phyloP scores from a whole-genome alignment of 805 yeast species.

The Yarrowia divulgata region DNA sequence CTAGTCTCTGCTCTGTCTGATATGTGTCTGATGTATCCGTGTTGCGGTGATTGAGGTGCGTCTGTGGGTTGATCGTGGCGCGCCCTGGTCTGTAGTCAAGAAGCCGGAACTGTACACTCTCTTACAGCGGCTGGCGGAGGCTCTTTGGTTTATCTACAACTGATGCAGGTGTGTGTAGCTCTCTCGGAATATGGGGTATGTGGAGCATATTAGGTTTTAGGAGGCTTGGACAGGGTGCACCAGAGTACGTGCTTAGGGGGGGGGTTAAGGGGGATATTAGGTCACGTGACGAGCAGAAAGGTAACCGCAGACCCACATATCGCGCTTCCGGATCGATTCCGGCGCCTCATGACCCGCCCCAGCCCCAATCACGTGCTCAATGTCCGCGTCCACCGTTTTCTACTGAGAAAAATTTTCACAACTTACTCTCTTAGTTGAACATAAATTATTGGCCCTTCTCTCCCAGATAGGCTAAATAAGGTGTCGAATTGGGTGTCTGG shows the following conservation, averaged over 20 bases:
- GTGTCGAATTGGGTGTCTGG: not conserved
- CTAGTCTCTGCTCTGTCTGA: too few relatives aligned
- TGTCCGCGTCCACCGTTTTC: constrained; percentile 1
- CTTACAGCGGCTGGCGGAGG: too few relatives aligned
- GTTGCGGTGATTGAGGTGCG: too few relatives aligned
- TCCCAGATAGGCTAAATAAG: constrained; percentile 28
- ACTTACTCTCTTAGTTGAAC: constrained; percentile 29
- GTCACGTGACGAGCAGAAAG: not conserved
- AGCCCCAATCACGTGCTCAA: not conserved
- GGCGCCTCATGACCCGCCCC: not conserved
- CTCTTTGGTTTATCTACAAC: too few relatives aligned
- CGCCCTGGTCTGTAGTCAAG: too few relatives aligned
- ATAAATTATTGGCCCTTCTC: constrained; percentile 29
- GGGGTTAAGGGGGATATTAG: too few relatives aligned
- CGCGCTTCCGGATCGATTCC: too few relatives aligned
- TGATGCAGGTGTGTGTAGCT: constrained; percentile 9
- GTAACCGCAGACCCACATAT: too few relatives aligned
- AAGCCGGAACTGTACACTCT: too few relatives aligned
- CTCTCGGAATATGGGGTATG: constrained; percentile 32
- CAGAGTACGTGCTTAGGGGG: constrained; percentile 2
- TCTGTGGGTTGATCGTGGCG: too few relatives aligned
- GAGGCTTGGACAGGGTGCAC: constrained; percentile 9
- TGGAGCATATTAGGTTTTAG: constrained; percentile 1
- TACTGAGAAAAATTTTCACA: constrained; percentile 26
- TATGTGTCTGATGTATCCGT: too few relatives aligned